A percentile compares a stretch with the other conserved stretches of the same genome.
These are phyloP conservation scores for Dactylorhiza incarnata DNA, from an alignment of 106 monocot genomes.

Conservation along the genomic window DNA sequence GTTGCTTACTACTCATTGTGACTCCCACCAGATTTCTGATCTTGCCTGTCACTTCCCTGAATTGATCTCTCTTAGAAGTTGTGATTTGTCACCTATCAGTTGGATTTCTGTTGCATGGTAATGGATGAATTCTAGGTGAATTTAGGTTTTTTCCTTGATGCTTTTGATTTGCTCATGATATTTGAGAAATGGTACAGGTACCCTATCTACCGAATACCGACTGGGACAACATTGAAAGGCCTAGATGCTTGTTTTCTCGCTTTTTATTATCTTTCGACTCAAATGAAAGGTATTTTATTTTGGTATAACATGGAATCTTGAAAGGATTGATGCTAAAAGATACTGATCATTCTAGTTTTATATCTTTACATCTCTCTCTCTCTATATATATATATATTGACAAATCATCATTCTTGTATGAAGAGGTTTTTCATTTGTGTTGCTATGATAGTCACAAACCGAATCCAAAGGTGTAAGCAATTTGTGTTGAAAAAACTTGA, in stretches of 20 bases:
- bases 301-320: background rate
- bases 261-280: constrained; percentile 63
- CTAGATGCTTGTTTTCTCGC: constrained; percentile 92
- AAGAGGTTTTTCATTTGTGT: no score
- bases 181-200: constrained; percentile 45
- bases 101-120: constrained; percentile 78
- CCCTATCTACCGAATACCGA: constrained; percentile 89
- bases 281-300: constrained; percentile 29
- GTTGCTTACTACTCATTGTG: background rate
- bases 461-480: no score
- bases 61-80: constrained; percentile 48
- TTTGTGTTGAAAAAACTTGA: no score
- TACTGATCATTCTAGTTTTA: no score
- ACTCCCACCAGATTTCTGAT: constrained; percentile 33
- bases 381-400: no score
- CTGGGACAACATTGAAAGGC: constrained; percentile 66
- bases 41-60: constrained; percentile 37
- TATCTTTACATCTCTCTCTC: no score
- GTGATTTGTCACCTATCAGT: constrained; percentile 50
- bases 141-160: background rate
- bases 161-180: background rate
- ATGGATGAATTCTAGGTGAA: background rate
- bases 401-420: no score
- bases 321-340: no score
- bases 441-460: no score